Percentiles rank a stretch among this genome's conserved stretches.
These are phyloP conservation scores for Suillus sp. DNA, from an alignment of 768 basidiomycete genomes.

Conservation along the genomic window DNA sequence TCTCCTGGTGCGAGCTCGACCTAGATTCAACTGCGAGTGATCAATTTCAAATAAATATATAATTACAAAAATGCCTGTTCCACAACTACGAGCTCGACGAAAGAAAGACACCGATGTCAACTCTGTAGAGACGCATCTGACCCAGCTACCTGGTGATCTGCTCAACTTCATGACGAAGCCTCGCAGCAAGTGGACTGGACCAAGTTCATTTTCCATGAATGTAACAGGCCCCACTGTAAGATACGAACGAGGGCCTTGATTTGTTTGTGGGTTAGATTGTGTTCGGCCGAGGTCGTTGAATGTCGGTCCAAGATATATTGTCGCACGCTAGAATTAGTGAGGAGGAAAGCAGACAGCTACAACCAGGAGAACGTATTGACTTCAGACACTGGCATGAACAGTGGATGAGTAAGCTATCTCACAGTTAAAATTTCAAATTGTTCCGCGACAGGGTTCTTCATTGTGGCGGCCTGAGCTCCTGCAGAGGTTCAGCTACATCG, in stretches of 20 bases:
- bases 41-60: slow-evolving; percentile 5
- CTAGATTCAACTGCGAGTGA: too few relatives aligned
- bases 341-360: background rate
- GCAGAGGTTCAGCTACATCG: too few relatives aligned
- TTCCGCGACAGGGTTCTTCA: too few relatives aligned
- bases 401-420: too few relatives aligned
- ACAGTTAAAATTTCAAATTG: too few relatives aligned
- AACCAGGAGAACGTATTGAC: too few relatives aligned
- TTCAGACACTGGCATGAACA: too few relatives aligned
- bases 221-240: slow-evolving; percentile 64
- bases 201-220: slow-evolving; percentile 54
- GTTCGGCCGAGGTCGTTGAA: background rate
- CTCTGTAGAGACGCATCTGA: slow-evolving; percentile 57
- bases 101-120: slow-evolving; percentile 49
- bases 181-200: slow-evolving; percentile 43
- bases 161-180: slow-evolving; percentile 58
- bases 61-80: slow-evolving; percentile 48
- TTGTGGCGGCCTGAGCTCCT: too few relatives aligned
- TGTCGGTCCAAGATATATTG: too few relatives aligned
- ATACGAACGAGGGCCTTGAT: slow-evolving; percentile 61
- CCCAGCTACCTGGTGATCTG: slow-evolving; percentile 46
- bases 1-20: too few relatives aligned
- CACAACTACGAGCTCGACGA: slow-evolving; percentile 65
- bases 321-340: background rate
- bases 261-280: slow-evolving; percentile 42